phyloP scores from a whole-genome alignment of 495 filamentous ascomycete species.

The Cladorrhinum samala region DNA sequence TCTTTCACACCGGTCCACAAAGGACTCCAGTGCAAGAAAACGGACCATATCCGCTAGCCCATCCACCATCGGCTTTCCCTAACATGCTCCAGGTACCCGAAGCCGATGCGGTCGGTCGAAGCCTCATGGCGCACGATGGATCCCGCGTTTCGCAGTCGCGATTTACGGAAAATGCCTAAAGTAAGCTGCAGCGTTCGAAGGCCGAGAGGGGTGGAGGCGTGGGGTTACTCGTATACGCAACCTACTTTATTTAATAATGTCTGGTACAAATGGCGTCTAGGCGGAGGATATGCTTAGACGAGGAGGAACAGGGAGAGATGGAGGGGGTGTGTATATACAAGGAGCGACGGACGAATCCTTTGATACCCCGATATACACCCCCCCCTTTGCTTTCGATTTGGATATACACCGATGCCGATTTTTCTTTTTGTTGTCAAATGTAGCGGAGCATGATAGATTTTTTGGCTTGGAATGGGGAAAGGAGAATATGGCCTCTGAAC shows the following conservation, averaged over 20 bases:
- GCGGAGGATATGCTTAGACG: neutral
- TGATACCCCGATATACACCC: too few relatives aligned
- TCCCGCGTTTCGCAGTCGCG: conserved; percentile 41
- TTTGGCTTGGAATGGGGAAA: too few relatives aligned
- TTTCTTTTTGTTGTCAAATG: too few relatives aligned
- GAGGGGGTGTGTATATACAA: too few relatives aligned
- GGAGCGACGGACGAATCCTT: neutral
- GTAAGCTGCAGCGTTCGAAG: neutral
- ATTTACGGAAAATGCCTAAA: conserved; percentile 42
- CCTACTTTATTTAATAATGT: neutral
- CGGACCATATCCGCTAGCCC: conserved; percentile 30
- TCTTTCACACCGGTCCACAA: conserved; percentile 39
- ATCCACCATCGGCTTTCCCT: conserved; percentile 21
- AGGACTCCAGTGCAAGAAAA: conserved; percentile 39
- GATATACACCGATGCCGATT: too few relatives aligned
- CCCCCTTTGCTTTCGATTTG: too few relatives aligned
- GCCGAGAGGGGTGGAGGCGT: neutral
- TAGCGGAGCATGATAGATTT: too few relatives aligned
- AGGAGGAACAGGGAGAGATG: neutral
- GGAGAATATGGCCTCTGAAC: too few relatives aligned
- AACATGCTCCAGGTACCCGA: conserved; percentile 26
- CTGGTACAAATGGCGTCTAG: conserved; percentile 5
- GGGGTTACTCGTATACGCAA: neutral
- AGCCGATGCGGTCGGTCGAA: conserved; percentile 38
- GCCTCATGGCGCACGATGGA: conserved; percentile 39